Evolutionary conservation across 768 basidiomycete species (phyloP), one percentile per base, ranked within the genome.

Genomic region (Leccinellum rugosiceps): DNA sequence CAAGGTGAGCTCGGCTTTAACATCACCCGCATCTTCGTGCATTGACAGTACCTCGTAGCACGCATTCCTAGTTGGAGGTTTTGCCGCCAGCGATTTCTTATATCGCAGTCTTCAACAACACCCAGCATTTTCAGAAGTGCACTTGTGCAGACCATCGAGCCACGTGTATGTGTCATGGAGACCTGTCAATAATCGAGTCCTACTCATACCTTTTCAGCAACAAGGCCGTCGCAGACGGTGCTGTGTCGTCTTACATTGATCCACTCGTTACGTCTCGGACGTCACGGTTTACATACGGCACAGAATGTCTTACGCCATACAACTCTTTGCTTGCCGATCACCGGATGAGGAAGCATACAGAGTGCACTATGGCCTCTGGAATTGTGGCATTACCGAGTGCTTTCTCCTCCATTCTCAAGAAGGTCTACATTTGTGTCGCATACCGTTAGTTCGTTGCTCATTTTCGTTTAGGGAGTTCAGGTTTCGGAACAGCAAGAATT

Each of bases 251-350:
- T 55, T 72, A 69, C 31, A 53, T 83, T 3, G 78, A 82, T 41
- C 77, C 77, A 50, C 74, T 76, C 19, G 80, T 83, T 8, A 70
- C 74, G 0, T 70, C 72, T 10, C 75, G 81, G 28, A 71, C 81
- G 0, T 71, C 80, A 3, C 76, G 74, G 43, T 61, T 71, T 46
- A 77, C 77, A 0, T 78, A 77, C 43, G 77, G 77, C 1, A 63
- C 69, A 13, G 59, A 73, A 43, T 70, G 72, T 43, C 9, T 35
- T 23, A 60, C 55, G 2, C 13, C 21, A 0, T 82, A 68, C 58
- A 58, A 74, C 25, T 14, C 59, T 0, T 50, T 32, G 11, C 56
- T 68, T 28, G 53, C 65, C 0, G 81, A 78, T 15, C 82, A 84
- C 58, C 35, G 52, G 6, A 46, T 54, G 11, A 75, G 81, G 35